phyloP scores from a whole-genome alignment of 805 yeast species.

The Wickerhamomyces chambardii region DNA sequence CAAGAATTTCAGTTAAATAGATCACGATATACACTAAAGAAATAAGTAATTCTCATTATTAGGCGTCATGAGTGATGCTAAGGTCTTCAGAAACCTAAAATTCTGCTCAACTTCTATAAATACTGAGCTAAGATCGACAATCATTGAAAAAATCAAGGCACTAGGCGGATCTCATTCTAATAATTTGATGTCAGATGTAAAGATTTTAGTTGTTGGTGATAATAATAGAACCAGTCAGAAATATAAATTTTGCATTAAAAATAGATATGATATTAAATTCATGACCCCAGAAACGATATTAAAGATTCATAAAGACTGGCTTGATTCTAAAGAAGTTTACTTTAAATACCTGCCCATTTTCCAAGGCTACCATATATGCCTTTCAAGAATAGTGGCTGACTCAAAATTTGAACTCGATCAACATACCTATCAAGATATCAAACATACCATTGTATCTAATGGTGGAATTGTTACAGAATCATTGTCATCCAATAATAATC shows the following conservation, averaged over 20 bases:
- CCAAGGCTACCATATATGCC: conserved; percentile 27
- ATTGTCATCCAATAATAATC: conserved; percentile 31
- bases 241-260: conserved; percentile 38
- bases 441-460: conserved; percentile 27
- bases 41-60: too few species aligned
- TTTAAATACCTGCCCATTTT: conserved; percentile 30
- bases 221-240: conserved; percentile 38
- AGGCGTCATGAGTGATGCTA: background rate
- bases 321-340: conserved; percentile 34
- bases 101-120: conserved; percentile 52
- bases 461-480: conserved; percentile 48
- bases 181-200: conserved; percentile 54
- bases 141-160: conserved; percentile 35
- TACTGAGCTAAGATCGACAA: conserved; percentile 27
- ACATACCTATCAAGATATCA: conserved; percentile 16
- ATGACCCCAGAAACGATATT: conserved; percentile 37
- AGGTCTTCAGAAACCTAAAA: conserved; percentile 33
- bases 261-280: conserved; percentile 49
- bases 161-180: conserved; percentile 53
- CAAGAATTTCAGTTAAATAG: too few species aligned
- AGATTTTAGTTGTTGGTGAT: conserved; percentile 51
- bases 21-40: too few species aligned
- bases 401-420: conserved; percentile 7
- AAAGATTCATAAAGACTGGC: conserved; percentile 41
- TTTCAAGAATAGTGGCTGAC: conserved; percentile 23